Evolutionary conservation across 2,329 filamentous ascomycete genomes (phyloP), one percentile per base, ranked within the genome.

Genomic region (Dissoconium aciculare): DNA sequence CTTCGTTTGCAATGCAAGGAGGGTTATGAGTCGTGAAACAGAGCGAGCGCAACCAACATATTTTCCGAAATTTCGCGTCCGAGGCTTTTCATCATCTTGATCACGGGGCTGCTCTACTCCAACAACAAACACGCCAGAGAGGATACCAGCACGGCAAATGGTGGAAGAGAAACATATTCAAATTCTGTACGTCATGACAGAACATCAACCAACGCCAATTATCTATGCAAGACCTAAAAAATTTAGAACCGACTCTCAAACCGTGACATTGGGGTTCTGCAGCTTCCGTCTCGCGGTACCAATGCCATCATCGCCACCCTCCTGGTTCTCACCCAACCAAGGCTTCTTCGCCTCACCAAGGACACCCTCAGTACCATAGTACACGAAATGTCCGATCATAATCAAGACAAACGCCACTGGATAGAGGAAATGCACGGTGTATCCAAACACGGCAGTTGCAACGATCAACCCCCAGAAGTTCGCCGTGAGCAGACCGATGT

Each of bases 401-500:
- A 98, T 95, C 43, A 85, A 66, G 6, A 92, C 81, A 55, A 98
- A 98, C 9, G 89, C 87, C 51, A 94, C 80, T 4, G 89, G 87
- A 58, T 98, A 98, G 59, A 94, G 67, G 66, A 72, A 93, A 59
- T 93, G 80, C 35, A 98, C 72, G 24, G 58, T 58, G 45, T 79
- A 71, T 26, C 77, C 72, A 50, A 98, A 92, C 28, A 95, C 80
- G 52, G 76, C 69, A 44, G 91, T 72, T 29, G 89, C 89, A 45
- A 98, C 87, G 43, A 91, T 78, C 39, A 92, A 78, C 42, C 84
- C 85, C 89, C 89, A 98, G 62, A 95, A 95, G 59, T 92, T 94
- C 46, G 76, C 82, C 2, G 89, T 95, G 37, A 98, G 65, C 42
- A 98, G 64, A 5, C 79, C 87, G 49, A 95, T 92, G 57, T 98